Evolutionary conservation across 306 rosid genomes (phyloP).

Genomic region (Lathyrus oleraceus): DNA sequence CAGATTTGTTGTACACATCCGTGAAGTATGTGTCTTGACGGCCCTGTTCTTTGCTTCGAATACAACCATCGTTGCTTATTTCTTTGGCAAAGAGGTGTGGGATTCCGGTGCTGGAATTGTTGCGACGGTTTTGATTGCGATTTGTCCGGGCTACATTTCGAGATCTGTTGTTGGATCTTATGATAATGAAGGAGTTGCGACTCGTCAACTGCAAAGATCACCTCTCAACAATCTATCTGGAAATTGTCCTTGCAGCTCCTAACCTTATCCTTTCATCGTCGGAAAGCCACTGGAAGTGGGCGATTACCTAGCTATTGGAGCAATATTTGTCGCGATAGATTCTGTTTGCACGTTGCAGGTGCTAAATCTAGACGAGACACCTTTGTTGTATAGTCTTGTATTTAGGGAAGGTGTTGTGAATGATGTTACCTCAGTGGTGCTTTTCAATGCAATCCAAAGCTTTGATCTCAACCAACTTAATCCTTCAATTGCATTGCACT

Average conservation of each 20-base stretch:
- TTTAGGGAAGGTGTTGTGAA: constrained; percentile 99
- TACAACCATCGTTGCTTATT: constrained; percentile 81
- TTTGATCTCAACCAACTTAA: constrained; percentile 73
- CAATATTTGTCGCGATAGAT: constrained; percentile 98
- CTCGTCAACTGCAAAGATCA: too few relatives aligned
- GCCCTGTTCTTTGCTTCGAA: constrained; percentile 97
- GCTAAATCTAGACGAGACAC: constrained; percentile 96
- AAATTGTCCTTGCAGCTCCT: too few relatives aligned
- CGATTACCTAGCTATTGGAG: constrained; percentile 88
- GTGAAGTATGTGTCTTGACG: constrained; percentile 92
- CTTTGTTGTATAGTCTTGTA: constrained; percentile 97
- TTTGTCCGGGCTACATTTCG: too few relatives aligned
- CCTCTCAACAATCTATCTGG: too few relatives aligned
- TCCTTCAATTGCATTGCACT: constrained; percentile 57
- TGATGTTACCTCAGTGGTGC: constrained; percentile 98
- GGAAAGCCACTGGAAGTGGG: constrained; percentile 68
- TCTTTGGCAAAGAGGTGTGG: constrained; percentile 93
- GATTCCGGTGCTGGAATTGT: constrained; percentile 95
- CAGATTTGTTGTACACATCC: constrained; percentile 79
- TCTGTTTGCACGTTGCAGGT: constrained; percentile 99
- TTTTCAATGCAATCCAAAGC: constrained; percentile 95
- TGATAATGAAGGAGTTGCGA: too few relatives aligned
- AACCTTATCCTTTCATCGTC: too few relatives aligned
- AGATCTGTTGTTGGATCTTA: too few relatives aligned
- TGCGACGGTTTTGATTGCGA: too few relatives aligned